Percentiles rank a stretch among this genome's conserved stretches.
phyloP scores from a whole-genome alignment of 2,329 filamentous ascomycete genomes.

The Teratosphaeria destructans region DNA sequence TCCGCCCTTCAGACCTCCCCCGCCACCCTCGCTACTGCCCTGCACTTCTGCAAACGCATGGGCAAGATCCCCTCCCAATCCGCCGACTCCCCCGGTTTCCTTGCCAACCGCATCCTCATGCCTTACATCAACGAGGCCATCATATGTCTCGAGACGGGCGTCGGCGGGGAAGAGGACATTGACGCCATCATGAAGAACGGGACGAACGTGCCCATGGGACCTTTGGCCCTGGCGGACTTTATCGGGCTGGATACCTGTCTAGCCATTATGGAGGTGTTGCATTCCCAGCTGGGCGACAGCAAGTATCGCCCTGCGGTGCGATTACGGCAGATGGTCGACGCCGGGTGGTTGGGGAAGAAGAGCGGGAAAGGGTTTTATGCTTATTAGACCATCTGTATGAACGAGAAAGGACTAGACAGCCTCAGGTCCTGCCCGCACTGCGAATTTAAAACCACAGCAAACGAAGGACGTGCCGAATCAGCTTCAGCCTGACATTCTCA shows the following conservation, averaged over 20 bases:
- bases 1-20: slow-evolving; percentile 82
- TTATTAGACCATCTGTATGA: slow-evolving; percentile 42
- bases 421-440: no score
- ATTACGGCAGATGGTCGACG: slow-evolving; percentile 90
- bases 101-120: slow-evolving; percentile 96
- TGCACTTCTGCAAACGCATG: slow-evolving; percentile 83
- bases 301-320: slow-evolving; percentile 90
- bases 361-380: slow-evolving; percentile 92
- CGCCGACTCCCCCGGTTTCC: slow-evolving; percentile 83
- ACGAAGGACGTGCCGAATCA: no score
- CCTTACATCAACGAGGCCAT: slow-evolving; percentile 98
- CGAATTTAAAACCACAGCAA: no score
- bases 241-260: slow-evolving; percentile 95
- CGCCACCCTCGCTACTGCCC: slow-evolving; percentile 67
- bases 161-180: slow-evolving; percentile 82
- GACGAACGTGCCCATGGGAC: slow-evolving; percentile 97
- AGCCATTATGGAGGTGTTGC: slow-evolving; percentile 91
- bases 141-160: slow-evolving; percentile 87
- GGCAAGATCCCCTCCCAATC: slow-evolving; percentile 84
- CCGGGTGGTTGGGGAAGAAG: slow-evolving; percentile 97
- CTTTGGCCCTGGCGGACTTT: slow-evolving; percentile 86
- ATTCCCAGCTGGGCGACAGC: slow-evolving; percentile 83
- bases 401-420: neutral
- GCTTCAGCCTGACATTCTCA: no score
- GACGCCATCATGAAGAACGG: slow-evolving; percentile 99